Percentiles rank a stretch among this genome's conserved stretches.
phyloP scores from a whole-genome alignment of 148 eudicot species.

The Cornus kousa region DNA sequence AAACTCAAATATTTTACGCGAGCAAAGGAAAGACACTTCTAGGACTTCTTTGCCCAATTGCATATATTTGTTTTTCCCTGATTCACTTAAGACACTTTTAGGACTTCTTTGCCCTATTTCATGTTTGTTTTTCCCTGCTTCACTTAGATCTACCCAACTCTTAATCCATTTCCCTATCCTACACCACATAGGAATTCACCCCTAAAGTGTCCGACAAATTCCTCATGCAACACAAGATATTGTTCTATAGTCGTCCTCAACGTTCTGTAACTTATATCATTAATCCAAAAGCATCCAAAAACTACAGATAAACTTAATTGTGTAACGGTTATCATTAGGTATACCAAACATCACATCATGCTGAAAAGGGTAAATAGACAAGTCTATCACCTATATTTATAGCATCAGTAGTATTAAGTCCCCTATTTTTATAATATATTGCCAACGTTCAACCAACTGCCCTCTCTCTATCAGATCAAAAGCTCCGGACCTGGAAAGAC shows the following conservation, averaged over 20 bases:
- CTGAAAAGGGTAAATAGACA: neutral
- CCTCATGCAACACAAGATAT: neutral
- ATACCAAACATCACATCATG: neutral
- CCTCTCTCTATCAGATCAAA: neutral
- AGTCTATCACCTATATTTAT: neutral
- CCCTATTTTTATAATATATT: neutral
- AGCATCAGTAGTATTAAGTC: neutral
- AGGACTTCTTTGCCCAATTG: no score
- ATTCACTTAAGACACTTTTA: no score
- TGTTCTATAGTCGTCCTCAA: neutral
- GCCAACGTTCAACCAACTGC: neutral
- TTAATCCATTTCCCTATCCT: neutral
- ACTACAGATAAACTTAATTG: neutral
- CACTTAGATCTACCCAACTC: no score
- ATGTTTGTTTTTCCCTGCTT: neutral
- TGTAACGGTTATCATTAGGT: neutral
- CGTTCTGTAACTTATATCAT: neutral
- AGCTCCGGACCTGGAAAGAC: neutral
- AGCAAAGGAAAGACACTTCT: no score
- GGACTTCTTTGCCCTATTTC: neutral
- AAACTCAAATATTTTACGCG: no score
- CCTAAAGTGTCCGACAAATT: neutral
- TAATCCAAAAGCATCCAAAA: neutral
- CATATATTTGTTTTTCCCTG: no score
- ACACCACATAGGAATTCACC: neutral